Conservation (phyloP, 2,329 filamentous ascomycete species). For the Cercospora berteroae region DNA sequence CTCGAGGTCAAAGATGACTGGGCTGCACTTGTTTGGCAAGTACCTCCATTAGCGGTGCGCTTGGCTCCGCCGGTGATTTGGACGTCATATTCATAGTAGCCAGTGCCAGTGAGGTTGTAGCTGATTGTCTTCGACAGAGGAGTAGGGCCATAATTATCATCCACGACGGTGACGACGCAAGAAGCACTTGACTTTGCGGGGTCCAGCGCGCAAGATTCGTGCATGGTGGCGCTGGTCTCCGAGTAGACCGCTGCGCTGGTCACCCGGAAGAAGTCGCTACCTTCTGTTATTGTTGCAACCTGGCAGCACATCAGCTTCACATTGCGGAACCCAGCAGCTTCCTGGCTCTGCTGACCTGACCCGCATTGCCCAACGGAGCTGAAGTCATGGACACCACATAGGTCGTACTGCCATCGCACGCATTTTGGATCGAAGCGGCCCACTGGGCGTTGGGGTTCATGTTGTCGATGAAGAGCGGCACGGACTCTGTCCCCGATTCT, state of each 20-base stretch:
- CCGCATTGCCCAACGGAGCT: conserved; percentile 19
- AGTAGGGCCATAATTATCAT: conserved; percentile 16
- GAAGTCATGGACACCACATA: conserved; percentile 29
- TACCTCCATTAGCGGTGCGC: conserved; percentile 21
- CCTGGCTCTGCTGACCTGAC: conserved; percentile 11
- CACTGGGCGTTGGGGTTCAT: conserved; percentile 27
- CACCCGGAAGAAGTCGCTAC: conserved; percentile 24
- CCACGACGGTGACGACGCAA: conserved; percentile 25
- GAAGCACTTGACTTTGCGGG: conserved; percentile 18
- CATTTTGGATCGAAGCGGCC: conserved; percentile 28
- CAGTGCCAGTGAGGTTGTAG: conserved; percentile 25
- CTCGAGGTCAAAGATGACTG: background rate
- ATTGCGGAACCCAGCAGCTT: background rate
- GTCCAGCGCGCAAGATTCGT: conserved; percentile 26
- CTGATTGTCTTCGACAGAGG: conserved; percentile 23
- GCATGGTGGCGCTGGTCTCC: conserved; percentile 28
- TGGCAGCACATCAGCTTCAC: background rate
- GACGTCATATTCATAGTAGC: conserved; percentile 27
- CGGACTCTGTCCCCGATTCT: conserved; percentile 1
- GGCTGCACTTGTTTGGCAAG: conserved; percentile 18
- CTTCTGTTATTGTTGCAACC: conserved; percentile 29
- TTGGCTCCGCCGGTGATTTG: conserved; percentile 23
- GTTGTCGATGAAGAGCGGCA: conserved; percentile 30
- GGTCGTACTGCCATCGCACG: conserved; percentile 27
- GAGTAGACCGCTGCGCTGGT: conserved; percentile 28